Base-by-base conservation (phyloP, 2,329 filamentous ascomycete species). In the Aspergillus fijiensis region DNA sequence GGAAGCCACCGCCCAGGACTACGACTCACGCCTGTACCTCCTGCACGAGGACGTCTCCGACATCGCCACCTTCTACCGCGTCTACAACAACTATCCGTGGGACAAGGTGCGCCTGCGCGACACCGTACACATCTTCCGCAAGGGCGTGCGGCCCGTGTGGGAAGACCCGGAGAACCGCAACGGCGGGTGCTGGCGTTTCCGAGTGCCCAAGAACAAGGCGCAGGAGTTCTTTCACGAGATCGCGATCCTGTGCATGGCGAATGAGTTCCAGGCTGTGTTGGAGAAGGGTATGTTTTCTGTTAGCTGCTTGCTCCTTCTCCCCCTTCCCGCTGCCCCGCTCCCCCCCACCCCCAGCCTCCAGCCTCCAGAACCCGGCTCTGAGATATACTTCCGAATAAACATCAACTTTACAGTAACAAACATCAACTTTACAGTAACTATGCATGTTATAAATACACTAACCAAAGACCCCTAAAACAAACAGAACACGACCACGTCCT, bases 171-270 rank as follows among this genome's bases (percentile, higher is more conserved):
- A 95, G 69, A 97, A 97, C 77, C 82, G 89, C 61, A 84, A 87
- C 63, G 94, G 94, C 55, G 94, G 94, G 53, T 89, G 90, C 74
- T 97, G 92, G 92, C 96, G 92, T 23, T 96, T 98, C 77, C 88
- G 93, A 54, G 89, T 97, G 49, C 87, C 89, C 64, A 96, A 96
- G 81, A 83, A 82, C 63, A 83, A 85, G 5, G 83, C 82, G 2
- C 85, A 87, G 2, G 89, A 67, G 4, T 76, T 76, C 58, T 76
- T 76, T 45, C 73, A 76, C 59, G 73, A 76, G 60, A 67, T 74
- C 60, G 68, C 69, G 14, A 73, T 76, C 55, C 59, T 75, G 29
- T 70, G 68, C 52, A 70, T 76, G 69, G 73, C 72, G 45, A 76
- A 72, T 67, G 75, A 79, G 64, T 71, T 79, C 57, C 76, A 78